Evolutionary conservation across 148 eudicot genomes (phyloP).

Genomic region (Persicaria tinctoria): DNA sequence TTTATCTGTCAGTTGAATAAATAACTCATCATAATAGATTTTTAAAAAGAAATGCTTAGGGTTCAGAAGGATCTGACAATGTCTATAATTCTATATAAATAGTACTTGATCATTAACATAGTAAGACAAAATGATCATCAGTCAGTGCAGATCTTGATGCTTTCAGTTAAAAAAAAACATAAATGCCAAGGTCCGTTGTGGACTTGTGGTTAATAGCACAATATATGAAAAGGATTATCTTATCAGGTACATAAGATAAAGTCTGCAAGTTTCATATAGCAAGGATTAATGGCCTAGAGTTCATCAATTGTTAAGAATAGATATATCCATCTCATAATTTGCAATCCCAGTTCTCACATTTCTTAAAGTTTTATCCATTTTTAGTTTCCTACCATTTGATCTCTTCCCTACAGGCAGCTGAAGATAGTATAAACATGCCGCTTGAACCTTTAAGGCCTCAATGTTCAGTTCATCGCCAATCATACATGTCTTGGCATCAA

Average conservation of each 20-base stretch:
- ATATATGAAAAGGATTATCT: not conserved
- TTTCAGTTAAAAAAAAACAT: not conserved
- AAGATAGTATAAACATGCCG: slow-evolving; percentile 77
- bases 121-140: not conserved
- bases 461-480: slow-evolving; percentile 43
- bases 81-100: not conserved
- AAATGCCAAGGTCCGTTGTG: not conserved
- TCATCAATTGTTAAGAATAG: not conserved
- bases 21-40: not conserved
- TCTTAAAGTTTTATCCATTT: not conserved
- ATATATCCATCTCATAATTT: not conserved
- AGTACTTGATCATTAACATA: not conserved
- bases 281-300: not conserved
- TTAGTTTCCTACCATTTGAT: slow-evolving; percentile 45
- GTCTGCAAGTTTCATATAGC: not conserved
- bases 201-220: not conserved
- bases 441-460: slow-evolving; percentile 58
- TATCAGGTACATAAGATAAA: not conserved
- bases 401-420: slow-evolving; percentile 57
- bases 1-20: slow-evolving; percentile 6
- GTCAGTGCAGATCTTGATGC: not conserved
- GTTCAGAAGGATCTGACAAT: not conserved
- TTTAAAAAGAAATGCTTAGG: not conserved
- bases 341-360: not conserved
- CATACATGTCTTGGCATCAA: slow-evolving; percentile 31